phyloP scores from a whole-genome alignment of 805 yeast genomes.

The Starmerella geochares region DNA sequence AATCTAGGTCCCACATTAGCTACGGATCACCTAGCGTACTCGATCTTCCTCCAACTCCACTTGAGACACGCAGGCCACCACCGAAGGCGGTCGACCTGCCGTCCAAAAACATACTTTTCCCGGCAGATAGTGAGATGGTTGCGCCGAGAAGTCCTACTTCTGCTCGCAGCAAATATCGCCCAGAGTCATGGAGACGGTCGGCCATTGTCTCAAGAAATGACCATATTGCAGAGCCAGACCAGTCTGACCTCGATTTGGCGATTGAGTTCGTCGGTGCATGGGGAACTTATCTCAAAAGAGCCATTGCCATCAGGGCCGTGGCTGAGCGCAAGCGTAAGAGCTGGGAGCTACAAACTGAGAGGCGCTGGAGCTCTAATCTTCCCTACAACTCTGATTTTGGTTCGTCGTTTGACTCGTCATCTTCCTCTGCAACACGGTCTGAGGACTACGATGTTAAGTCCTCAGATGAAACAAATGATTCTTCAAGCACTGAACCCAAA shows the following conservation, averaged over 20 bases:
- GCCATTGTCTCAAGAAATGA: slow-evolving; percentile 13
- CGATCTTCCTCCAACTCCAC: not conserved
- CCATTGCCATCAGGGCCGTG: slow-evolving; percentile 30
- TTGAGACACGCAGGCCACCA: not conserved
- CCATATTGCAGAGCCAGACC: not conserved
- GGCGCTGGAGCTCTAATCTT: slow-evolving; percentile 15
- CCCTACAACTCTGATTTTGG: slow-evolving; percentile 15
- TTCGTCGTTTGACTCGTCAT: not conserved
- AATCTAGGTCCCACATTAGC: not conserved
- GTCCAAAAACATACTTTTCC: not conserved
- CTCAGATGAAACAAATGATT: not conserved
- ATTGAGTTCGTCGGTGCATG: slow-evolving; percentile 29
- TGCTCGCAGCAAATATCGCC: slow-evolving; percentile 18
- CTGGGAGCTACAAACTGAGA: slow-evolving; percentile 13
- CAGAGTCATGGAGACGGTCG: slow-evolving; percentile 22
- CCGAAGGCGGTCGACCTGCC: not conserved
- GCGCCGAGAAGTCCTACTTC: slow-evolving; percentile 17
- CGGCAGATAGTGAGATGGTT: not conserved
- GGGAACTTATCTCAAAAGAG: slow-evolving; percentile 29
- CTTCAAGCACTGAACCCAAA: not conserved
- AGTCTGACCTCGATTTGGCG: slow-evolving; percentile 26
- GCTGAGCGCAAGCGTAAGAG: slow-evolving; percentile 14
- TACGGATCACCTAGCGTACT: not conserved
- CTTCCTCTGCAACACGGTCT: not conserved
- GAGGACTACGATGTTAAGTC: not conserved